phyloP scores from a whole-genome alignment of 2,329 filamentous ascomycete species.

The Harringtonia aguacate region DNA sequence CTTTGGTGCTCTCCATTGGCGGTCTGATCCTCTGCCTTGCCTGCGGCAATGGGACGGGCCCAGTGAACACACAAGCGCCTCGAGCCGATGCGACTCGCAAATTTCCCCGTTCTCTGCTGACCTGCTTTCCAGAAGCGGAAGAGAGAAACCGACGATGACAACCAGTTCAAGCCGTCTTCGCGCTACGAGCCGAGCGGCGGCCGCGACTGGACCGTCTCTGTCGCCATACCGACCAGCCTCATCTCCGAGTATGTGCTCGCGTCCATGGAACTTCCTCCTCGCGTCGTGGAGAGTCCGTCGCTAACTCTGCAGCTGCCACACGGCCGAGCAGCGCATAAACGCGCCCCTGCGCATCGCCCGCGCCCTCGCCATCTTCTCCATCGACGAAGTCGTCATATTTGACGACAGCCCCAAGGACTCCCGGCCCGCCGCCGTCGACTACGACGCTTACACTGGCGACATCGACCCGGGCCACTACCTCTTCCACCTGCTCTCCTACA shows the following conservation, averaged over 20 bases:
- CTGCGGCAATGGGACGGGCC: no score
- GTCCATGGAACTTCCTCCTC: no score
- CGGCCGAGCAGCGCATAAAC: constrained; percentile 64
- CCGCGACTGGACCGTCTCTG: constrained; percentile 62
- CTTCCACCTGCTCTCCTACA: constrained; percentile 65
- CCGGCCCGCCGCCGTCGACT: constrained; percentile 36
- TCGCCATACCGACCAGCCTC: constrained; percentile 70
- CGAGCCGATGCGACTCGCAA: no score
- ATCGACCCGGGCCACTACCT: constrained; percentile 72
- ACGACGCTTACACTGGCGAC: constrained; percentile 53
- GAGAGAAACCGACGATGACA: constrained; percentile 19
- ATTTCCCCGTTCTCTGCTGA: not conserved
- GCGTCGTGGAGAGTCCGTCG: no score
- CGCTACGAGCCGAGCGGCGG: constrained; percentile 55
- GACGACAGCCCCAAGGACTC: constrained; percentile 50
- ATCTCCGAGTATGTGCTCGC: constrained; percentile 50
- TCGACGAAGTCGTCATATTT: constrained; percentile 78
- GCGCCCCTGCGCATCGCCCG: constrained; percentile 69
- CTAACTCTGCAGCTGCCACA: constrained; percentile 49
- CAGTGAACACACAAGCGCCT: no score
- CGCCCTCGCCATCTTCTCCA: constrained; percentile 69
- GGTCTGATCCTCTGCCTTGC: no score
- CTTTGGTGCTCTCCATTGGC: not conserved
- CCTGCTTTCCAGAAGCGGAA: constrained; percentile 40
- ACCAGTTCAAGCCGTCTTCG: constrained; percentile 52